Percentiles rank a stretch among this genome's conserved stretches.
phyloP scores from a whole-genome alignment of 2,329 filamentous ascomycete species.

The Thelonectria discophora region DNA sequence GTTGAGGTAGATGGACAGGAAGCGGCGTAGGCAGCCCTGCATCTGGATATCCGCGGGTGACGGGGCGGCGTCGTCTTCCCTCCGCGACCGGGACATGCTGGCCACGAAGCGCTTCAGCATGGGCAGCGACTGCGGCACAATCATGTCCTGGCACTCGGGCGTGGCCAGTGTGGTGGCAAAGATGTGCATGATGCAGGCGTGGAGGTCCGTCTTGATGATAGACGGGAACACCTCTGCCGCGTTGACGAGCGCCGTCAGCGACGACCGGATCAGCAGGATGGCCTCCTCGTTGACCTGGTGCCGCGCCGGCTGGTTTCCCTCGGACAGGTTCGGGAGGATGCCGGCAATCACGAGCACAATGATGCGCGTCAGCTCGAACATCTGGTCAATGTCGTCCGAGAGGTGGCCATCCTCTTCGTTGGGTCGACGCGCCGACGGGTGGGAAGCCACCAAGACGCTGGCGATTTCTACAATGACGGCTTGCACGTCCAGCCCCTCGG shows the following conservation, averaged over 20 bases:
- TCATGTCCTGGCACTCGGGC: conserved; percentile 81
- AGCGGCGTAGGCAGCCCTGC: conserved; percentile 82
- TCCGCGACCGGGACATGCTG: conserved; percentile 68
- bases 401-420: conserved; percentile 74
- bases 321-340: conserved; percentile 82
- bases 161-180: conserved; percentile 93
- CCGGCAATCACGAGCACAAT: conserved; percentile 93
- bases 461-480: conserved; percentile 94
- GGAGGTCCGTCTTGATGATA: conserved; percentile 95
- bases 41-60: conserved; percentile 73
- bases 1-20: conserved; percentile 80
- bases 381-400: conserved; percentile 96
- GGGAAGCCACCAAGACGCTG: conserved; percentile 85
- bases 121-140: conserved; percentile 88
- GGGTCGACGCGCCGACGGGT: conserved; percentile 79
- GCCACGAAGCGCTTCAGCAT: conserved; percentile 91
- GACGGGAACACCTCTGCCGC: conserved; percentile 95
- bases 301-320: conserved; percentile 70
- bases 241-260: conserved; percentile 89
- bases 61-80: conserved; percentile 49
- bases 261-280: conserved; percentile 78
- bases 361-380: conserved; percentile 95
- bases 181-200: conserved; percentile 96
- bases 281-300: conserved; percentile 89
- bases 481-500: conserved; percentile 88